Evolutionary conservation across 805 yeast genomes (phyloP), one percentile per base, ranked within the genome.

Genomic region (Candida oleophila): DNA sequence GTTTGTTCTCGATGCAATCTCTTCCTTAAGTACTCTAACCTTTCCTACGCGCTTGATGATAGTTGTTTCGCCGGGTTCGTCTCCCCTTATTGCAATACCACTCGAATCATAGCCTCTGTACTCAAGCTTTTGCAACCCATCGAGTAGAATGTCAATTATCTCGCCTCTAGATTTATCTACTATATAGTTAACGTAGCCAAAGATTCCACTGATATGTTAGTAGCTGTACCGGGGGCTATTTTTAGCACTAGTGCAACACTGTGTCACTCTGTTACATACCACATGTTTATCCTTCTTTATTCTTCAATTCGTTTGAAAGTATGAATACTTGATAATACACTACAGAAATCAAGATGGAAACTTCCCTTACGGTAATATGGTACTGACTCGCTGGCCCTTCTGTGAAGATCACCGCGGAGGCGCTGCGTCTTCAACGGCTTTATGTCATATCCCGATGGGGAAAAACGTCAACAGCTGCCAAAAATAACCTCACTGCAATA

Each of bases 101-200:
- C 97, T 86, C 18, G 98, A 91, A 69, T 94, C 99, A 61, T 94
- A 94, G 39, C 99, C 99, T 71, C 99, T 85, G 73, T 94, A 94
- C 69, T 94, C 99, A 59, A 94, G 79, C 61, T 96, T 83, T 50
- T 73, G 74, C 48, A 85, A 75, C 51, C 96, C 96, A 59, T 90
- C 97, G 42, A 92, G 78, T 53, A 94, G 78, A 49, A 89, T 89
- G 66, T 85, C 88, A 52, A 92, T 77, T 67, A 94, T 90, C 60
- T 92, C 97, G 42, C 96, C 97, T 69, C 98, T 80, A 45, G 90
- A 76, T 66, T 82, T 88, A 56, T 90, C 96, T 49, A 89, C 96
- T 64, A 92, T 78, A 68, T 87, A 94, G 78, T 94, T 94, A 58
- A 94, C 90, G 71, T 94, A 94, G 55, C 98, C 99, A 70, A 94